Evolutionary conservation across 768 basidiomycete species (phyloP), one percentile per base, ranked within the genome.

Genomic region (Suillus occidentalis): DNA sequence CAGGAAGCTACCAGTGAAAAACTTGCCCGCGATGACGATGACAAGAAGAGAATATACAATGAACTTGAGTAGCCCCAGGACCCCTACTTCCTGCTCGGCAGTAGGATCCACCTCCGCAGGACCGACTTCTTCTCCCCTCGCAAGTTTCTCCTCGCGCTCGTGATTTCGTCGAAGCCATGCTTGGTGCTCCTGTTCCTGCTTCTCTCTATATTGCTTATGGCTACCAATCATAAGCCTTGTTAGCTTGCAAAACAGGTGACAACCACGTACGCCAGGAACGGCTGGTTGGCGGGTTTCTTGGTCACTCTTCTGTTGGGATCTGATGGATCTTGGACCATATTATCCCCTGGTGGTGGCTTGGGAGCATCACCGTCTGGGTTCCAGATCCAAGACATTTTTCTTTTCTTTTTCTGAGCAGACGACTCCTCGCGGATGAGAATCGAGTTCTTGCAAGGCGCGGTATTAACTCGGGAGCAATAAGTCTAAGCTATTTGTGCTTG

Each of bases 1-100:
- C 25, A 87, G 77, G 73, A 87, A 93, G 72, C 89, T 92, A n/a
- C 90, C 92, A 0, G 92, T 92, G 72, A 96, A 79, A 77, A 96
- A 94, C 73, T 90, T 91, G 62, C 94, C 90, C 42, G 88, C 83
- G 37, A 93, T 79, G 1, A 85, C 71, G 45, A 84, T 65, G 66
- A 87, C 76, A 60, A 91, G 69, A 25, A 87, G 61, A 3, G 85
- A 60, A 68, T 85, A 84, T 58, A 91, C 65, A 43, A 91, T 68
- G 73, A 92, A 89, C 75, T 90, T 92, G 72, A 94, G 75, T 56
- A 94, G 72, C 28, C 86, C 89, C 39, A 84, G 72, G 45, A 87
- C 66, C 58, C 87, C 89, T 53, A 94, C 83, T 76, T 91, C 89
- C 65, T 81, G 80, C 65, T 87, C 80, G 42, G 81, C 87, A 9